Evolutionary conservation across 1,284 basidiomycete species (phyloP), one percentile per base, ranked within the genome.

Genomic region (Malassezia brasiliensis): DNA sequence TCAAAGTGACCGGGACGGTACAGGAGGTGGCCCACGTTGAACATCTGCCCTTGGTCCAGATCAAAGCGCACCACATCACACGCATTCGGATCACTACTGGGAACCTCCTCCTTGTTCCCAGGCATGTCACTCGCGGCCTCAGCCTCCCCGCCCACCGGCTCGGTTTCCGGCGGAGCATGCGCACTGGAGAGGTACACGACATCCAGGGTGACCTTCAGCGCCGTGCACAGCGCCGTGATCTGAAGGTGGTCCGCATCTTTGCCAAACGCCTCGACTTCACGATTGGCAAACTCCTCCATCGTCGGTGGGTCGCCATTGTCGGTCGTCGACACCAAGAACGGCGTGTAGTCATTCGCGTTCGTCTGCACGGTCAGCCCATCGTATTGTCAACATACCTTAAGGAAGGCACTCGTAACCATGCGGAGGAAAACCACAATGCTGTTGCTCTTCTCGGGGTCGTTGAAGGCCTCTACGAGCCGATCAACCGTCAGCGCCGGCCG

Each of bases 171-270:
- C 8, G 65, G 62, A n/a, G 60, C 62, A 10, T 65, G 58, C 19
- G 53, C 28, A 4, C 64, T 59, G 0, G 61, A 61, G 10, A 72
- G 61, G 50, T 69, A 72, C 14, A 65, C 65, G 1, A 72, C 66
- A 53, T 69, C 66, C 12, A 72, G 50, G 11, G 56, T 61, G 11
- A 65, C 62, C 19, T 64, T 63, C 37, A 69, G 65, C 0, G 59
- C 63, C 0, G 53, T 49, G n/a, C 62, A 60, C 28, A 72, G 53
- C 1, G 69, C 66, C 20, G 67, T 66, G 52, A 72, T 69, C 53
- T 69, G 67, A 1, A 72, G 53, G 34, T 72, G 69, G 44, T 72
- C 69, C 0, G 69, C 69, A 52, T 72, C 69, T 40, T 65, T 68
- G 3, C 69, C 68, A 35, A 72, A 62, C 0, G 69, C 65, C 19